These are phyloP conservation scores for Ustilago cynodontis DNA, from an alignment of 1,284 basidiomycete species.

Conservation along the genomic window DNA sequence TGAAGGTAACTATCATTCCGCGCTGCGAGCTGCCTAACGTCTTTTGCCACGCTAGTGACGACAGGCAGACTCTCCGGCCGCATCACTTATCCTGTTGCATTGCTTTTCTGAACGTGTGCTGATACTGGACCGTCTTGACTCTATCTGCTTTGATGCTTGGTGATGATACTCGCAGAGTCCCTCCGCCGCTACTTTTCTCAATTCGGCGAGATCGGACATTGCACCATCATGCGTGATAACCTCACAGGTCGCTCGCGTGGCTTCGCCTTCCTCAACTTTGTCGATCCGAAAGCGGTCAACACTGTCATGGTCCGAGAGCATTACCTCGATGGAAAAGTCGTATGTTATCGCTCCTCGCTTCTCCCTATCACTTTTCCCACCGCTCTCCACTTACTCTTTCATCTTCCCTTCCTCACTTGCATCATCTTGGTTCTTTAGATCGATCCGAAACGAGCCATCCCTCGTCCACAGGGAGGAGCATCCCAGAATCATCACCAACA, in stretches of 20 bases:
- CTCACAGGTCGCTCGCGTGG: slow-evolving; percentile 85
- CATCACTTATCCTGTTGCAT: background rate
- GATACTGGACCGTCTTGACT: background rate
- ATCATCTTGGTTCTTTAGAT: slow-evolving; percentile 76
- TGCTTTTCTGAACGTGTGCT: background rate
- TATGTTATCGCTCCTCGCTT: slow-evolving; percentile 72
- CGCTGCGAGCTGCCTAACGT: background rate
- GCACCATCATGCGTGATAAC: slow-evolving; percentile 95
- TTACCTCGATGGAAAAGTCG: slow-evolving; percentile 91
- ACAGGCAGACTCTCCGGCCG: background rate
- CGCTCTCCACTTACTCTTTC: background rate
- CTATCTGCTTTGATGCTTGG: slow-evolving; percentile 65
- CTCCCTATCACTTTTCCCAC: background rate
- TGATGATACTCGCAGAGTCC: slow-evolving; percentile 74
- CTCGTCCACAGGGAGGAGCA: slow-evolving; percentile 73
- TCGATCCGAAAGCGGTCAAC: slow-evolving; percentile 85
- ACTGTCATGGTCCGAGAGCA: slow-evolving; percentile 88
- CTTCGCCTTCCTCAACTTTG: slow-evolving; percentile 93
- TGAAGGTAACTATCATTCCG: slow-evolving; percentile 75
- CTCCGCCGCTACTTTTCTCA: slow-evolving; percentile 87
- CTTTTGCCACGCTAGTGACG: background rate
- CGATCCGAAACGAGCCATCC: slow-evolving; percentile 98
- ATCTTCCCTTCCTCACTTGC: background rate
- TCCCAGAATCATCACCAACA: slow-evolving; percentile 17
- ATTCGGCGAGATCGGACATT: slow-evolving; percentile 90